Evolutionary conservation across 345 rosid species (phyloP).

Genomic region (Gossypium anomalum): DNA sequence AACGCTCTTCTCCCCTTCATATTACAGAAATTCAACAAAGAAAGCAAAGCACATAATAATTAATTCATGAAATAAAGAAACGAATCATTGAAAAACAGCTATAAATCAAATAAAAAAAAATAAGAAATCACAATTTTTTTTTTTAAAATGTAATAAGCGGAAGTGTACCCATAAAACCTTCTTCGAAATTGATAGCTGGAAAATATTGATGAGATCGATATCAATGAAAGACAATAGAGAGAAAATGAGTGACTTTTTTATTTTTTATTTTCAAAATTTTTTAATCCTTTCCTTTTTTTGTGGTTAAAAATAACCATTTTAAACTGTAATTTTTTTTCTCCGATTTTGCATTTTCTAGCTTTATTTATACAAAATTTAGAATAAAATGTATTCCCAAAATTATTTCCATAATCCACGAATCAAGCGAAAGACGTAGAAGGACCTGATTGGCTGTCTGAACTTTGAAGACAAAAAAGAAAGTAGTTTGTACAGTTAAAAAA

Average conservation of each 20-base stretch:
- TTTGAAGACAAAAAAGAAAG: too few species aligned
- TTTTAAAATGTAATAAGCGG: background rate
- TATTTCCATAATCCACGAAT: too few species aligned
- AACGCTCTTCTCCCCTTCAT: conserved; percentile 7
- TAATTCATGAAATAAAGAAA: background rate
- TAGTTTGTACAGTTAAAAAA: too few species aligned
- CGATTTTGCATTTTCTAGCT: too few species aligned
- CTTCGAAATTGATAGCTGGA: background rate
- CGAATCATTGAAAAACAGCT: background rate
- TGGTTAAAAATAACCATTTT: too few species aligned
- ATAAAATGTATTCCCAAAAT: too few species aligned
- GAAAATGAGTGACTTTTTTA: background rate
- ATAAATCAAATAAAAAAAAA: background rate
- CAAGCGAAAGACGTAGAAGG: too few species aligned
- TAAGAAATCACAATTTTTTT: background rate
- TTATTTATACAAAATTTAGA: too few species aligned
- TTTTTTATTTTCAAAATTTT: background rate
- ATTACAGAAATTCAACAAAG: background rate
- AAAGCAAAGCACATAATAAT: background rate
- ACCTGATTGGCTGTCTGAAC: too few species aligned
- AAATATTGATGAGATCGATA: background rate
- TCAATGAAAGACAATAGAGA: background rate
- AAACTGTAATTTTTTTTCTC: too few species aligned
- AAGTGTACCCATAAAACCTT: background rate
- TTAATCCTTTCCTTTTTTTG: too few species aligned